A percentile compares a stretch with the other conserved stretches of the same genome.
Conservation (phyloP, 208 protist species). For the Crithidia sp. region DNA sequence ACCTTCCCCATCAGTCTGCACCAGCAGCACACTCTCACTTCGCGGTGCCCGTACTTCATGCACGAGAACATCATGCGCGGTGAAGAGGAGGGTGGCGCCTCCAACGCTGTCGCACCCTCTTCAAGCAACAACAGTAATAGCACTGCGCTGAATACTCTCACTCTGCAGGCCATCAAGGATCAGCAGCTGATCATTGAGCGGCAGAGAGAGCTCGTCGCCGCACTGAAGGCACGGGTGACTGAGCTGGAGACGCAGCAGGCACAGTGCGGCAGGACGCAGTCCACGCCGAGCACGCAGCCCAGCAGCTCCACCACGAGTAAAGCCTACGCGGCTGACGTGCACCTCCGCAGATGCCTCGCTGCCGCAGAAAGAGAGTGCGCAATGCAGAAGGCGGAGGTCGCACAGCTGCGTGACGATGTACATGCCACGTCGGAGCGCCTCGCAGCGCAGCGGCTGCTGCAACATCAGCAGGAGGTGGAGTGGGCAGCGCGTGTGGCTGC, state of each 20-base stretch:
- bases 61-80: not conserved
- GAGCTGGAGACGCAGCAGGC: constrained; percentile 30
- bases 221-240: constrained; percentile 50
- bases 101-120: not conserved
- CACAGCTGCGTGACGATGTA: constrained; percentile 9
- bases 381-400: not conserved
- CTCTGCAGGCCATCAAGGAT: constrained; percentile 68
- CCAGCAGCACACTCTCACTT: too few species aligned
- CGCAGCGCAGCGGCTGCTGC: not conserved
- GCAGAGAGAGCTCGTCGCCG: constrained; percentile 57
- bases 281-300: too few species aligned
- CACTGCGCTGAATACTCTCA: constrained; percentile 30
- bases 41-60: too few species aligned
- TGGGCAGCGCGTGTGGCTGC: not conserved
- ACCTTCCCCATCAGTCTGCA: too few species aligned
- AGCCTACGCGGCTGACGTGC: constrained; percentile 11
- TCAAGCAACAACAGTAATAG: not conserved
- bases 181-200: constrained; percentile 75
- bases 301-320: too few species aligned
- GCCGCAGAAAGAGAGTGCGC: constrained; percentile 16
- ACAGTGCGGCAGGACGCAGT: not conserved
- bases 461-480: not conserved
- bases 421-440: not conserved
- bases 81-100: not conserved
- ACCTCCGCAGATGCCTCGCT: constrained; percentile 9